Evolutionary conservation across 2,329 filamentous ascomycete species (phyloP).

Genomic region (Arthrobotrys conoides): DNA sequence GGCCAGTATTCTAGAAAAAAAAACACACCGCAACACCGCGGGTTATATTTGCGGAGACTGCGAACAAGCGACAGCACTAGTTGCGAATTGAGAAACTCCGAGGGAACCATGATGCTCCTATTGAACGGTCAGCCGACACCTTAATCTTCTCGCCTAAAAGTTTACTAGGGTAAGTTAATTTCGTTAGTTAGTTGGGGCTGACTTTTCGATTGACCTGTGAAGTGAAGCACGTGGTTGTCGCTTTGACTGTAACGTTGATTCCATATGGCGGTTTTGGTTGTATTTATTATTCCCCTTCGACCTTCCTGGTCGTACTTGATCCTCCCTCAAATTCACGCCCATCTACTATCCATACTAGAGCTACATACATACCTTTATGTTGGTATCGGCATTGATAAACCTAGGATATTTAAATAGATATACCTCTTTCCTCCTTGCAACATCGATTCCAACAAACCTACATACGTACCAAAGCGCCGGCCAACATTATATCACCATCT

Average conservation of each 20-base stretch:
- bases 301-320: too few species aligned
- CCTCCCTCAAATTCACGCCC: conserved; percentile 5
- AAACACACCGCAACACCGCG: conserved; percentile 5
- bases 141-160: conserved; percentile 17
- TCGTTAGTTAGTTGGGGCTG: conserved; percentile 13
- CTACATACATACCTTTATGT: neutral
- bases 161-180: conserved; percentile 9
- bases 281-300: too few species aligned
- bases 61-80: conserved; percentile 14
- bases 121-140: conserved; percentile 6
- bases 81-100: neutral
- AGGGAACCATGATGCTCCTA: neutral
- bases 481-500: neutral
- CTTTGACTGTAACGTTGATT: neutral
- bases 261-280: neutral
- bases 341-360: neutral
- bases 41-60: neutral
- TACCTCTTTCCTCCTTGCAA: neutral
- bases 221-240: conserved; percentile 5
- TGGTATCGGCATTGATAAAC: neutral
- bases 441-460: neutral
- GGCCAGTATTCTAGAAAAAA: neutral
- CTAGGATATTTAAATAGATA: neutral
- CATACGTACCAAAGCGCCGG: neutral
- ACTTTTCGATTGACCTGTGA: neutral